phyloP scores from a whole-genome alignment of 805 yeast species.

The Suhomyces sp. region DNA sequence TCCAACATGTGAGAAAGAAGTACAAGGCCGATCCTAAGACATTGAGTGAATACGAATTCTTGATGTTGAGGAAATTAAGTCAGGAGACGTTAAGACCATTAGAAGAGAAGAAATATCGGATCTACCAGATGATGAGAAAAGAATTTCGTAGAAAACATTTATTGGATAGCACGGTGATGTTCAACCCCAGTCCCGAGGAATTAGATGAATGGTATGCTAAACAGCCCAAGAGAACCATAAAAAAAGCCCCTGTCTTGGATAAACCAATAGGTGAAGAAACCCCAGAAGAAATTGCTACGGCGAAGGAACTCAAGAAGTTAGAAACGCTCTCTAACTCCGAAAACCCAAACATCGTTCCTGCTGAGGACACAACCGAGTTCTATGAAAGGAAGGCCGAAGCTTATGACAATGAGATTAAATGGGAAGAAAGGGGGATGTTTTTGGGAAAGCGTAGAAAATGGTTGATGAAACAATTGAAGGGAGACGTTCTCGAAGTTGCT shows the following conservation, averaged over 20 bases:
- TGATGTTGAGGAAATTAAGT: slow-evolving; percentile 59
- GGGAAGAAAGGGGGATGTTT: slow-evolving; percentile 64
- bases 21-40: slow-evolving; percentile 32
- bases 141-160: slow-evolving; percentile 42
- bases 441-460: slow-evolving; percentile 70
- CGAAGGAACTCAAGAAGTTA: slow-evolving; percentile 8
- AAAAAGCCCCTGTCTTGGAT: slow-evolving; percentile 25
- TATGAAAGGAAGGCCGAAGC: slow-evolving; percentile 75
- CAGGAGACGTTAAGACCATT: slow-evolving; percentile 61
- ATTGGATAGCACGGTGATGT: slow-evolving; percentile 31
- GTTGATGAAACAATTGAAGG: slow-evolving; percentile 73
- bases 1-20: slow-evolving; percentile 41
- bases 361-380: slow-evolving; percentile 78
- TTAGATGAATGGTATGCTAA: slow-evolving; percentile 41
- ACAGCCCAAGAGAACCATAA: slow-evolving; percentile 27
- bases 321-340: slow-evolving; percentile 32
- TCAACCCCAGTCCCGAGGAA: slow-evolving; percentile 42
- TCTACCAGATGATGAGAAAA: slow-evolving; percentile 56
- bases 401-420: slow-evolving; percentile 77
- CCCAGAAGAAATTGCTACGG: slow-evolving; percentile 22
- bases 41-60: slow-evolving; percentile 60
- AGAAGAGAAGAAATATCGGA: slow-evolving; percentile 58
- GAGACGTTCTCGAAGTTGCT: slow-evolving; percentile 92
- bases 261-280: slow-evolving; percentile 24
- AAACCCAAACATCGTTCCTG: slow-evolving; percentile 52